Evolutionary conservation across 192 early-diverging fungal genomes (phyloP).

Genomic region (Podila clonocystis): DNA sequence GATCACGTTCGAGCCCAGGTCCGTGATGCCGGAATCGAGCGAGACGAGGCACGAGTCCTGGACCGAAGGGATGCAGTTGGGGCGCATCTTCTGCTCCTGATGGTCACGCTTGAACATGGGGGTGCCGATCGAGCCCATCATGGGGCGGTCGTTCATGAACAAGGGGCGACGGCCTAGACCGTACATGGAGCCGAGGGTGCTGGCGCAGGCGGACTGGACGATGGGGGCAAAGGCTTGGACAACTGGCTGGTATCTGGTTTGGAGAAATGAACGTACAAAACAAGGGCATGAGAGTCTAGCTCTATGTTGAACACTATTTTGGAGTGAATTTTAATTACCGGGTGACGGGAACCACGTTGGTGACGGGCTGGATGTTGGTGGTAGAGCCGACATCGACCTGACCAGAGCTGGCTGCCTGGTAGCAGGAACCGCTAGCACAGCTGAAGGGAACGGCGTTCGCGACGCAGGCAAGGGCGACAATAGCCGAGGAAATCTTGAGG

Average conservation of each 20-base stretch:
- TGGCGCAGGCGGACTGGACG: constrained; percentile 18
- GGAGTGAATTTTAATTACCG: no score
- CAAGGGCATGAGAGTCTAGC: no score
- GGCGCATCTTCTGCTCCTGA: neutral
- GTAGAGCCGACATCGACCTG: constrained; percentile 13
- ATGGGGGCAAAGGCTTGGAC: constrained; percentile 21
- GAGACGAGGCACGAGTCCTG: constrained; percentile 12
- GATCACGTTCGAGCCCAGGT: constrained; percentile 28
- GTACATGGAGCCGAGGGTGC: neutral
- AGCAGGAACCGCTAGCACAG: constrained; percentile 10
- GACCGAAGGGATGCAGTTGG: constrained; percentile 16
- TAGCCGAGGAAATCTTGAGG: constrained; percentile 16
- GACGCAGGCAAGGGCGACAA: constrained; percentile 8
- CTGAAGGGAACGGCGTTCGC: constrained; percentile 18
- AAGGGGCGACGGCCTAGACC: neutral
- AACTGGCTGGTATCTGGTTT: constrained; percentile 21
- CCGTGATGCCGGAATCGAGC: constrained; percentile 3
- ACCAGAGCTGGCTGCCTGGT: constrained; percentile 6
- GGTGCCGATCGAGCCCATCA: neutral
- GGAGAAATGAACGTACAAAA: no score
- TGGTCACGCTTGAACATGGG: neutral
- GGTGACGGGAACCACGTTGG: constrained; percentile 25
- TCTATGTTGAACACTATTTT: no score
- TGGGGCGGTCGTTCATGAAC: neutral
- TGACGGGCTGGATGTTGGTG: constrained; percentile 25